Evolutionary conservation across 805 yeast species (phyloP), one percentile per base, ranked within the genome.

Genomic region (Wickerhamiella shivajii): DNA sequence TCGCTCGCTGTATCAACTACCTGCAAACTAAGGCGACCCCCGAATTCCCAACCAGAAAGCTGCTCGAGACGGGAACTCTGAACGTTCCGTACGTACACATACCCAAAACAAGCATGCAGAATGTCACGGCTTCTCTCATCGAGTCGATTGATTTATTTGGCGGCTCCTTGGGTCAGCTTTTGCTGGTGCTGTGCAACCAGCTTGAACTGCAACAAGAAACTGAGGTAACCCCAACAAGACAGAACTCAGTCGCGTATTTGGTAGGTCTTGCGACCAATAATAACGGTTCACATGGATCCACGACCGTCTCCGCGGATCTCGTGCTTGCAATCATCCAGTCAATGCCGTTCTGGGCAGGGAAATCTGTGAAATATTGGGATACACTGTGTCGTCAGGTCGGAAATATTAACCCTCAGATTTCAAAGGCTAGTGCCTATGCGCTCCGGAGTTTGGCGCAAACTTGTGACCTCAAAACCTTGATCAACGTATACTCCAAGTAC

Each of bases 331-430:
- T 79, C 13, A 61, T 84, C 1, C 80, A 79, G 19, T 63, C 77
- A 2, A 60, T 77, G 27, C 90, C 97, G 0, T 77, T 85, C 71
- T 68, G 78, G 44, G 54, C 63, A 1, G 61, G 74, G 2, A 67
- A 72, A 8, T 73, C 74, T 46, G 66, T 77, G 37, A 66, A 69
- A 20, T 59, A 77, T 2, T 69, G 85, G 17, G 97, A 87, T 38
- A 59, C 83, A 3, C 57, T 90, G 11, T 74, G 85, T 25, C 64
- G 81, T 37, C 83, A 84, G 49, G 69, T 81, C 3, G 70, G 76
- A 1, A 93, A 84, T 52, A 61, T 66, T 2, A 74, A 75, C 41
- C 56, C 55, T 4, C 57, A 64, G n/a, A 71, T 85, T 6, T 64
- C 84, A 1, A 55, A 59, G 12, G 76, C 84, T 20, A 69, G 90